Conservation (phyloP, 495 filamentous ascomycete genomes). For the Penicillium crystallinum region DNA sequence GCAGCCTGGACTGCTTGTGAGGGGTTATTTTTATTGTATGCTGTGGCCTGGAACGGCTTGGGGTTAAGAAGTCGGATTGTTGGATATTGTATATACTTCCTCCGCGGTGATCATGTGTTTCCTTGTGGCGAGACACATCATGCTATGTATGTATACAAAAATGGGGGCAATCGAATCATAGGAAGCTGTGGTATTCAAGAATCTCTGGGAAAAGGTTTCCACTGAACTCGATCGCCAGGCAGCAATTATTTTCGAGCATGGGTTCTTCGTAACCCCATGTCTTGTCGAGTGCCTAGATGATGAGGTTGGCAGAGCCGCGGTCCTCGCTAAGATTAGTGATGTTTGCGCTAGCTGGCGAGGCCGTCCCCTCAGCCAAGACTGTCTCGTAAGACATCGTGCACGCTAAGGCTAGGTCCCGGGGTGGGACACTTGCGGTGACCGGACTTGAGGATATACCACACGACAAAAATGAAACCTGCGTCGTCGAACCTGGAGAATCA, state of each 20-base stretch:
- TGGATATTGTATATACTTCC: not conserved
- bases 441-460: conserved; percentile 14
- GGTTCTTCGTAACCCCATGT: not conserved
- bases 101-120: not conserved
- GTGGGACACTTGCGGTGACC: conserved; percentile 12
- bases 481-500: conserved; percentile 11
- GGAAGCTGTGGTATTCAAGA: not conserved
- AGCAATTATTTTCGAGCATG: not conserved
- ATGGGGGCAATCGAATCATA: not conserved
- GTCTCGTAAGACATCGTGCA: conserved; percentile 22
- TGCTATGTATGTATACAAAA: not conserved
- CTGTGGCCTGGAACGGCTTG: not conserved
- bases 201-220: not conserved
- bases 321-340: not conserved
- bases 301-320: not conserved
- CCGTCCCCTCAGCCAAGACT: conserved; percentile 10
- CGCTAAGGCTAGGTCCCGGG: conserved; percentile 20
- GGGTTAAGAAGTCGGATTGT: not conserved
- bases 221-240: not conserved
- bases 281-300: not conserved
- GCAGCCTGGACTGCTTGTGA: not conserved
- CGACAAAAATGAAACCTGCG: conserved; percentile 8
- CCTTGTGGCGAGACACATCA: not conserved
- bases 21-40: not conserved
- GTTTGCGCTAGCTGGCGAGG: conserved; percentile 5